Base-by-base conservation (phyloP, 345 rosid genomes). In the Eucalyptus pauciflora region DNA sequence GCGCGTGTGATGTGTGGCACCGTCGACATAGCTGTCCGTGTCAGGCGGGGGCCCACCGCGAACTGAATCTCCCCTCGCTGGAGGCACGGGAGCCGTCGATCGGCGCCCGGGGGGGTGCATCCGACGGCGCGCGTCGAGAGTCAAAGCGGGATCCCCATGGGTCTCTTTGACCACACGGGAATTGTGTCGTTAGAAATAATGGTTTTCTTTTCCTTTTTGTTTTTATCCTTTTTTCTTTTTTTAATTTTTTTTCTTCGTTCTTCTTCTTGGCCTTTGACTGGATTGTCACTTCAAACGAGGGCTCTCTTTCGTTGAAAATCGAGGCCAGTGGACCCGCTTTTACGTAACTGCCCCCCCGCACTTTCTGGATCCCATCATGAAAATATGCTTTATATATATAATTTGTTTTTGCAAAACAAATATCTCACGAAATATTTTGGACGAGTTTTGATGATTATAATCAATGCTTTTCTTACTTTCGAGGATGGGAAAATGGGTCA, bases 241-340 rank as follows among this genome's bases (percentile, higher is more conserved):
- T 13, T 49, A 3, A 24, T 67, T 52, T 58, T 46, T 46, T 12
- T 71, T 87, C 86, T 90, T 25, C 58, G 58, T 52, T 52, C 86
- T 89, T 88, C 86, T 94, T 94, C 90, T 91, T 89, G 89, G 95
- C 93, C 94, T 96, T 95, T 97, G 98, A 95, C 97, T 94, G 93
- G 91, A 89, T 90, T 90, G 95, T 95, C 97, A 91, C 94, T 90
- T 92, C 96, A 90, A 90, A 92, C 96, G 90, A 97, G 96, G 95
- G 95, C 90, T 90, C 93, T 69, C 91, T 91, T 93, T 76, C 92
- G 89, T 94, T 95, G 94, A 94, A 95, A 90, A 91, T 89, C 89
- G 90, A 92, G 93, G 89, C 87, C 8, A 29, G 88, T 56, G 7
- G 29, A 2, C 13, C 17, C 15, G 13, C 51, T 88, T 90, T 94